Evolutionary conservation across 1,284 basidiomycete species (phyloP).

Genomic region (Sporisorium iseilematis-ciliati): DNA sequence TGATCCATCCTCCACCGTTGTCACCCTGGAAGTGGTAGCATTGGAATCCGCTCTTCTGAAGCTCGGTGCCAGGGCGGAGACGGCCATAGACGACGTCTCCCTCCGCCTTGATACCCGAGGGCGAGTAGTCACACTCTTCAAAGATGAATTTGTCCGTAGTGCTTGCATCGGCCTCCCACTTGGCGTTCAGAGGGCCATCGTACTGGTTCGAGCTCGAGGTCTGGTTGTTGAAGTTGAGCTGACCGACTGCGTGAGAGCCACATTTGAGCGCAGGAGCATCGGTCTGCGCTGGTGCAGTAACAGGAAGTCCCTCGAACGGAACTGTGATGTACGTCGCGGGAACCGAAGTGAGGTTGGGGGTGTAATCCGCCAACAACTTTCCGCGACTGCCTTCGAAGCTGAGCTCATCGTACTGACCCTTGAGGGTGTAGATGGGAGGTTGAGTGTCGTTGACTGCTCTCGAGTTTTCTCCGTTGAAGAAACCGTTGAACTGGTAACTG

Average conservation of each 20-base stretch:
- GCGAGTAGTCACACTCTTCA: constrained; percentile 35
- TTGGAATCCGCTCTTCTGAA: constrained; percentile 8
- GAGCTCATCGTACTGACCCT: constrained; percentile 1
- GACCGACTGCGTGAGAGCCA: neutral
- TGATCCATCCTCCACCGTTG: neutral
- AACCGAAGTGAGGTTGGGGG: constrained; percentile 17
- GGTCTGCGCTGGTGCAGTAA: constrained; percentile 1
- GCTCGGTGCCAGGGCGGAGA: constrained; percentile 22
- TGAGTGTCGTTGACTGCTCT: constrained; percentile 10
- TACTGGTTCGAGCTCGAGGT: constrained; percentile 22
- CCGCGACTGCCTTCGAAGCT: constrained; percentile 14
- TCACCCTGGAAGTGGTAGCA: constrained; percentile 12
- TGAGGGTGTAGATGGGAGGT: constrained; percentile 15
- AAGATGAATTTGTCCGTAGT: constrained; percentile 30
- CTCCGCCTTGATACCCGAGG: constrained; percentile 9
- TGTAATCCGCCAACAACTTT: constrained; percentile 26
- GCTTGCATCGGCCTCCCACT: constrained; percentile 16
- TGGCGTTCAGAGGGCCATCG: constrained; percentile 22
- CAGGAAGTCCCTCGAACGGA: neutral
- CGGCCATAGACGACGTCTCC: constrained; percentile 25
- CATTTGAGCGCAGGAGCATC: constrained; percentile 15
- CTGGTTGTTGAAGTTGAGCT: constrained; percentile 27
- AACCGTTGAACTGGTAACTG: neutral
- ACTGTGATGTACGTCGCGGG: neutral
- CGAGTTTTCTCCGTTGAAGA: constrained; percentile 25